Evolutionary conservation across 2,329 filamentous ascomycete genomes (phyloP), one percentile per base, ranked within the genome.

Genomic region (Samsoniella hepiali): DNA sequence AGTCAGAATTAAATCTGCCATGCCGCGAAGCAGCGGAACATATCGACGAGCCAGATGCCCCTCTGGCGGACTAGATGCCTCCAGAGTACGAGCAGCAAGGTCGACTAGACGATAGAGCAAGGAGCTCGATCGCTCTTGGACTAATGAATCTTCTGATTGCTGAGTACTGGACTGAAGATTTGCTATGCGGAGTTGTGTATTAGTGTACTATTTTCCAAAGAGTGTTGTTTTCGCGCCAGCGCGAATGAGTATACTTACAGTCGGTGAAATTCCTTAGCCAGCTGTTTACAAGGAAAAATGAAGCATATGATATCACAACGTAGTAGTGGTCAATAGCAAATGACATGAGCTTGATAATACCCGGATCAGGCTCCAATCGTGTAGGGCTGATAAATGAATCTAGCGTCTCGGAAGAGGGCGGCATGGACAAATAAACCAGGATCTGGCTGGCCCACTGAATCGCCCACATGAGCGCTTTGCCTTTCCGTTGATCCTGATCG

Each of bases 1-100:
- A 11, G 36, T 27, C 22, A 56, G 36, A n/a, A 56, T 32, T 15
- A 56, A 29, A 44, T 56, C 40, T 42, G 54, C 54, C 54, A 56
- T 56, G 54, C 54, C 40, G 54, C 54, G 36, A 5, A 56, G 36
- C 11, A 56, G 38, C 10, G 40, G 54, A 22, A 56, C 54, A 44
- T 56, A 56, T 56, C 54, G n/a, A 10, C 54, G 54, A 17, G 54
- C 54, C 7, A 56, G 54, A 56, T 56, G 54, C 22, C 54, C 54
- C 10, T 56, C 38, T 38, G 54, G 54, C 7, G 54, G 54, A 44
- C 54, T 56, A 22, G 54, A 42, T 17, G 54, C 54, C 40, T 44
- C 54, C 6, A 56, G 54, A 31, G 54, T 56, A 36, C 54, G 54
- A 8, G 54, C 36, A 17, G 54, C 54, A 44, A 56, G 54, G 13